A percentile compares a stretch with the other conserved stretches of the same genome.
phyloP scores from a whole-genome alignment of 1,139 yeast species.

The Entelexis sorbosivorans region DNA sequence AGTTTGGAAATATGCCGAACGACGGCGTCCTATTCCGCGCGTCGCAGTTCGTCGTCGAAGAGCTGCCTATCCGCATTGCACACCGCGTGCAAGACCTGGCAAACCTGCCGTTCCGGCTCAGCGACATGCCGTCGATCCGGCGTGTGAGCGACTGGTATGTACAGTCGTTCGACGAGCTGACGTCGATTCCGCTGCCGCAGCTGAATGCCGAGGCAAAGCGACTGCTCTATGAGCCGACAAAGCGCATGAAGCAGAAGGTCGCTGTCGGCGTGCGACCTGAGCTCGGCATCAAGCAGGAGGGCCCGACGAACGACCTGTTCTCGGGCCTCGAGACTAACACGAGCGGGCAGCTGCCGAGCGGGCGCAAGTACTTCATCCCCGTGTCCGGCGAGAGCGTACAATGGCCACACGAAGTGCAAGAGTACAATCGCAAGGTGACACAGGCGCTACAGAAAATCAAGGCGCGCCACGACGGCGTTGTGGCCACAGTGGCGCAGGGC shows the following conservation, averaged over 20 bases:
- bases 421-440: slow-evolving; percentile 57
- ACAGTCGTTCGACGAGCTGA: slow-evolving; percentile 76
- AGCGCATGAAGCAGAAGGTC: slow-evolving; percentile 16
- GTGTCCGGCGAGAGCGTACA: slow-evolving; percentile 35
- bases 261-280: slow-evolving; percentile 21
- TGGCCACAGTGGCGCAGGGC: slow-evolving; percentile 86
- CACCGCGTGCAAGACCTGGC: slow-evolving; percentile 79
- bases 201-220: slow-evolving; percentile 27
- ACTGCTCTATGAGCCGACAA: slow-evolving; percentile 25
- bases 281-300: slow-evolving; percentile 23
- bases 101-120: slow-evolving; percentile 63
- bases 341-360: background rate
- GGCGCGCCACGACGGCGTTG: slow-evolving; percentile 83
- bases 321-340: background rate
- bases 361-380: slow-evolving; percentile 48
- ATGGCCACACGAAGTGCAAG: slow-evolving; percentile 69
- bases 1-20: slow-evolving; percentile 67
- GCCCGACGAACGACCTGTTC: background rate
- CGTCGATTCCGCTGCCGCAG: slow-evolving; percentile 34
- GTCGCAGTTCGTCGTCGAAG: slow-evolving; percentile 75
- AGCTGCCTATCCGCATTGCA: slow-evolving; percentile 77
- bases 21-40: slow-evolving; percentile 76
- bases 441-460: slow-evolving; percentile 62
- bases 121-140: slow-evolving; percentile 60
- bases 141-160: slow-evolving; percentile 85